phyloP scores from a whole-genome alignment of 352 stramenopile species.

The Pythium insidiosum region DNA sequence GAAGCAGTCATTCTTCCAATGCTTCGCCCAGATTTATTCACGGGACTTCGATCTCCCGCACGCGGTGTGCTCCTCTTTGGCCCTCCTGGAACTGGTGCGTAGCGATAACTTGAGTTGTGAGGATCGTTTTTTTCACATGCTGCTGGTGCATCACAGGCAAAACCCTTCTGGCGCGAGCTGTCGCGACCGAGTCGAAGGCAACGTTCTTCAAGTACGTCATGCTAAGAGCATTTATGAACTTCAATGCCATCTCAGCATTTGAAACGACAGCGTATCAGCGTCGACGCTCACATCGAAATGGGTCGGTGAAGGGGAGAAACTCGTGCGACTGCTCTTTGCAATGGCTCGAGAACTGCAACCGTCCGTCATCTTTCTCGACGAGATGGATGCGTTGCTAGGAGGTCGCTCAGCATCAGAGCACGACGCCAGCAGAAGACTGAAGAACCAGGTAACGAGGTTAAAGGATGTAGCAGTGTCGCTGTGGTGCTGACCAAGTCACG shows the following conservation, averaged over 20 bases:
- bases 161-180: conserved; percentile 75
- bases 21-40: conserved; percentile 80
- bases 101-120: too few species aligned
- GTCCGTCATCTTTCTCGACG: conserved; percentile 86
- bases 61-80: conserved; percentile 76
- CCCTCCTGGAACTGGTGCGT: too few species aligned
- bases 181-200: conserved; percentile 74
- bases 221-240: too few species aligned
- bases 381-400: conserved; percentile 83
- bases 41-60: conserved; percentile 52
- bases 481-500: too few species aligned
- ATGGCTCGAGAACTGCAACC: conserved; percentile 83
- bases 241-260: too few species aligned
- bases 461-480: too few species aligned
- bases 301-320: conserved; percentile 91
- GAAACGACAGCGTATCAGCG: conserved; percentile 65
- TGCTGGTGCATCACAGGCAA: too few species aligned
- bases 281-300: conserved; percentile 87
- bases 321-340: conserved; percentile 90
- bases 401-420: conserved; percentile 71
- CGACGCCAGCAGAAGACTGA: conserved; percentile 81
- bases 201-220: conserved; percentile 70
- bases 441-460: conserved; percentile 91
- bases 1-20: conserved; percentile 85
- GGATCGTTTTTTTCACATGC: too few species aligned